Evolutionary conservation across 148 eudicot genomes (phyloP).

Genomic region (Persicaria tinctoria): DNA sequence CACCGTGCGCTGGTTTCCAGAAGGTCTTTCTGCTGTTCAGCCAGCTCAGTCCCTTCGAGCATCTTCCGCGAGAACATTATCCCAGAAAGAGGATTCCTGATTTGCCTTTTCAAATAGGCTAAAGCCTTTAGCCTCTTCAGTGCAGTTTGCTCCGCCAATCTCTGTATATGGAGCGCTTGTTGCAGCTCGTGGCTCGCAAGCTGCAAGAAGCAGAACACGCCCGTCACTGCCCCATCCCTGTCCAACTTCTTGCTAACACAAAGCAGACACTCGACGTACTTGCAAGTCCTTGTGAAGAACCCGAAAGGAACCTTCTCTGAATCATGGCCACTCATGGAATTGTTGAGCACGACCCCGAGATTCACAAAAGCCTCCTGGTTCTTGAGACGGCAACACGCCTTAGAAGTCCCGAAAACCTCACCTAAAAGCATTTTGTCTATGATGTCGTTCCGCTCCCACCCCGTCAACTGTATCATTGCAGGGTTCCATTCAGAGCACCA

Average conservation of each 20-base stretch:
- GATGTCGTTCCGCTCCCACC: constrained; percentile 55
- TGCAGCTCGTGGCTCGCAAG: constrained; percentile 89
- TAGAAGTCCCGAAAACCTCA: constrained; percentile 69
- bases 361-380: constrained; percentile 76
- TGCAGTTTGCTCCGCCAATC: constrained; percentile 75
- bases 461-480: constrained; percentile 69
- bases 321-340: constrained; percentile 63
- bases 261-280: constrained; percentile 64
- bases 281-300: constrained; percentile 59
- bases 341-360: constrained; percentile 58
- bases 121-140: constrained; percentile 56
- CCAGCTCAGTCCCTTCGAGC: constrained; percentile 61
- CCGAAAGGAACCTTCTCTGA: constrained; percentile 70
- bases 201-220: constrained; percentile 89
- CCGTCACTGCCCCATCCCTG: constrained; percentile 60
- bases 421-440: constrained; percentile 82
- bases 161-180: constrained; percentile 77
- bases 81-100: constrained; percentile 73
- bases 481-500: constrained; percentile 97
- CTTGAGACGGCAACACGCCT: constrained; percentile 63
- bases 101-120: constrained; percentile 71
- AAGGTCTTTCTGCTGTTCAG: constrained; percentile 54
- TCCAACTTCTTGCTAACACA: constrained; percentile 68
- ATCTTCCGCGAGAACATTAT: constrained; percentile 60
- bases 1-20: constrained; percentile 63